These are phyloP conservation scores for Pseudohalonectria lignicola DNA, from an alignment of 2,329 filamentous ascomycete genomes.

Conservation along the genomic window DNA sequence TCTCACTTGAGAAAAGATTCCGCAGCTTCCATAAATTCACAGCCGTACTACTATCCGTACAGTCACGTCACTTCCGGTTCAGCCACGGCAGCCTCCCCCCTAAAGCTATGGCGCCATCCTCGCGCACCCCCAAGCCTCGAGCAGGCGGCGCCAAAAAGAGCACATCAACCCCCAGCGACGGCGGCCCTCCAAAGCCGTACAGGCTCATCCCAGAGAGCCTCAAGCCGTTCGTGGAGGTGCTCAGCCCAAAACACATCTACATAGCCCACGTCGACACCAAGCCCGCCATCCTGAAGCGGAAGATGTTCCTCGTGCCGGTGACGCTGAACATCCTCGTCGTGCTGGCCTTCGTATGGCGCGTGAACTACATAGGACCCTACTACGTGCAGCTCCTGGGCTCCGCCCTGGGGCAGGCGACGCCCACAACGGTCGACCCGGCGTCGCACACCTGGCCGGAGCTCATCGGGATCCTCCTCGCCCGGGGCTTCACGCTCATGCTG, in stretches of 20 bases:
- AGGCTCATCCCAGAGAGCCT: slow-evolving; percentile 52
- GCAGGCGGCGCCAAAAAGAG: slow-evolving; percentile 18
- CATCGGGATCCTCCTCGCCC: slow-evolving; percentile 41
- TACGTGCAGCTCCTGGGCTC: slow-evolving; percentile 57
- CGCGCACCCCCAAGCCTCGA: slow-evolving; percentile 6
- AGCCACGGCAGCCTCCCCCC: too few relatives aligned
- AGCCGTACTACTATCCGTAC: too few relatives aligned
- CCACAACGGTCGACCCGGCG: slow-evolving; percentile 51
- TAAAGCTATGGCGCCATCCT: background rate
- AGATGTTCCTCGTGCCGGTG: slow-evolving; percentile 72
- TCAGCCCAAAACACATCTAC: slow-evolving; percentile 65
- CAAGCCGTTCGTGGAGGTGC: slow-evolving; percentile 51
- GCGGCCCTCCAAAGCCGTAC: slow-evolving; percentile 58
- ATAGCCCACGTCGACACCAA: slow-evolving; percentile 72
- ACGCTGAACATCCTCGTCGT: slow-evolving; percentile 62
- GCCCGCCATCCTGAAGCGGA: slow-evolving; percentile 60
- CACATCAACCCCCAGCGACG: slow-evolving; percentile 14
- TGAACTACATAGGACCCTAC: slow-evolving; percentile 57
- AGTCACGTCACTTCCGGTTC: too few relatives aligned
- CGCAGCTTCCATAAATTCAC: too few relatives aligned
- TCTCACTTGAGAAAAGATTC: too few relatives aligned
- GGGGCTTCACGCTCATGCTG: slow-evolving; percentile 56
- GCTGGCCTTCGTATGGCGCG: slow-evolving; percentile 54
- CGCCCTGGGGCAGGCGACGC: slow-evolving; percentile 53
- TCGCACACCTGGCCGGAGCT: slow-evolving; percentile 46